These are phyloP conservation scores for Cornus florida DNA, from an alignment of 148 eudicot genomes.

Conservation along the genomic window DNA sequence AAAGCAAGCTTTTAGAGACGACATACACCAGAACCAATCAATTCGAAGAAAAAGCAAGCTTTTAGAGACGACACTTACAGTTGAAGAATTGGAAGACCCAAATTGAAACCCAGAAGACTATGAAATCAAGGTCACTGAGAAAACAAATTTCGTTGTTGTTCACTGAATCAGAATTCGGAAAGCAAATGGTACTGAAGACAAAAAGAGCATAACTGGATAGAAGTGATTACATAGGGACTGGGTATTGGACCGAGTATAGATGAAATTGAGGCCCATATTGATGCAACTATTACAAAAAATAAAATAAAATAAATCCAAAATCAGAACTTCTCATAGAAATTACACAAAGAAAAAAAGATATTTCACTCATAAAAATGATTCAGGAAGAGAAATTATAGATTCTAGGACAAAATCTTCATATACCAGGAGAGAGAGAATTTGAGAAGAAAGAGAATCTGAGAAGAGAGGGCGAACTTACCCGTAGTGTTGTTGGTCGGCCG, in stretches of 20 bases:
- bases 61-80: neutral
- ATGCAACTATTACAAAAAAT: no score
- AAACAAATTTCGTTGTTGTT: neutral
- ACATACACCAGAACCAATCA: slow-evolving; percentile 7
- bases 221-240: neutral
- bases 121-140: neutral
- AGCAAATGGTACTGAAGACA: neutral
- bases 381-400: no score
- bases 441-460: no score
- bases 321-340: no score
- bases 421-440: no score
- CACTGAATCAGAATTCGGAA: neutral
- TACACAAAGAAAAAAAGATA: no score
- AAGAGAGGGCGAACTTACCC: no score
- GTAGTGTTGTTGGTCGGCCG: no score
- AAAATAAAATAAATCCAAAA: no score
- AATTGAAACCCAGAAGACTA: neutral
- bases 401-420: no score
- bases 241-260: neutral
- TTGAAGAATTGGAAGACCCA: neutral
- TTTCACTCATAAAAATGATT: no score
- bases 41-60: neutral
- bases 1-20: neutral
- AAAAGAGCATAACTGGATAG: neutral
- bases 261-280: neutral